phyloP scores from a whole-genome alignment of 1,139 yeast species.

The Geotrichum fermentans region DNA sequence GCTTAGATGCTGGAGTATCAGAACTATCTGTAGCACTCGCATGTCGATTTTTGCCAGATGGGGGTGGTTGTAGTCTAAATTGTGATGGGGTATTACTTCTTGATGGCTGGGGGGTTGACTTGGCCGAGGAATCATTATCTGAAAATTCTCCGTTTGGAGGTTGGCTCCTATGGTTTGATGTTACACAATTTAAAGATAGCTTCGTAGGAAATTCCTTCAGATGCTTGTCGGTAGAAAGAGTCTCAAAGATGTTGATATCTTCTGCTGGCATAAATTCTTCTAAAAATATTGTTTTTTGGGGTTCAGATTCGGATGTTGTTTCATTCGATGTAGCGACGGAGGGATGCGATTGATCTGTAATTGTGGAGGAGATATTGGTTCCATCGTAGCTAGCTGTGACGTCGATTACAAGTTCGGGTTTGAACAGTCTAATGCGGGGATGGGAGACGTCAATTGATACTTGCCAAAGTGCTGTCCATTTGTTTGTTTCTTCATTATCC shows the following conservation, averaged over 20 bases:
- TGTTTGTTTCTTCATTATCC: slow-evolving; percentile 1
- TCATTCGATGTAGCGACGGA: not conserved
- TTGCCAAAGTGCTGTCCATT: slow-evolving; percentile 28
- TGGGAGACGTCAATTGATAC: slow-evolving; percentile 28
- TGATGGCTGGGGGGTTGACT: slow-evolving; percentile 10
- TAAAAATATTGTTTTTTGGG: slow-evolving; percentile 15
- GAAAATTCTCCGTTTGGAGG: no score
- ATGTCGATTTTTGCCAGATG: slow-evolving; percentile 8
- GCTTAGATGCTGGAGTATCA: not conserved
- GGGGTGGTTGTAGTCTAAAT: slow-evolving; percentile 9
- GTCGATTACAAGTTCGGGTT: slow-evolving; percentile 23
- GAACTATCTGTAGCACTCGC: slow-evolving; percentile 3
- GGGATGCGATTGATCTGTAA: no score
- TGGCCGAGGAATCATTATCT: slow-evolving; percentile 4
- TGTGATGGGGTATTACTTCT: slow-evolving; percentile 15
- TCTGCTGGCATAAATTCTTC: slow-evolving; percentile 27
- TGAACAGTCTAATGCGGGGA: slow-evolving; percentile 29
- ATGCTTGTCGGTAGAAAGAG: slow-evolving; percentile 23
- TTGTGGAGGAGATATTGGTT: not conserved
- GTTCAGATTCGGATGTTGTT: slow-evolving; percentile 1
- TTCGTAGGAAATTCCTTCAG: slow-evolving; percentile 18
- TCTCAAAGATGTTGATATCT: slow-evolving; percentile 26
- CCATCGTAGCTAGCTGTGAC: slow-evolving; percentile 14
- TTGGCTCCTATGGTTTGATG: not conserved
- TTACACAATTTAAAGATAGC: slow-evolving; percentile 15